These are phyloP conservation scores for Diaporthe destruens DNA, from an alignment of 2,329 filamentous ascomycete genomes.

Conservation along the genomic window DNA sequence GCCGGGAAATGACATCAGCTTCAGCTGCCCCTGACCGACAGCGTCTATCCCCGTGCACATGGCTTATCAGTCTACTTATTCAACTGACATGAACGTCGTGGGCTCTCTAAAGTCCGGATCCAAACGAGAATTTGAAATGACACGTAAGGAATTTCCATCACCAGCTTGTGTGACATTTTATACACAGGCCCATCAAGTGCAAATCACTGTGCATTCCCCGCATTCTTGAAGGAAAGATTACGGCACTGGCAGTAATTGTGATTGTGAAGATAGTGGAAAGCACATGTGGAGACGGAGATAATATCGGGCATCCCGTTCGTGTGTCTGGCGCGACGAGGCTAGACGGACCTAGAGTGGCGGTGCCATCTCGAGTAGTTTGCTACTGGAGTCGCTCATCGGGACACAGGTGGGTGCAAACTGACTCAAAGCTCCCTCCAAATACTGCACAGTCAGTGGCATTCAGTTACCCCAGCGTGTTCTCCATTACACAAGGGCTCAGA, in stretches of 20 bases:
- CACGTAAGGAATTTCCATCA: too few species aligned
- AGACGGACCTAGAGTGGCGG: neutral
- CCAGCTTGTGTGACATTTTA: neutral
- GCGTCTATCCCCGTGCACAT: too few species aligned
- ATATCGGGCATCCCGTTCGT: neutral
- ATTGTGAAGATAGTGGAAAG: neutral
- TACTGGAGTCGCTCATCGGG: neutral
- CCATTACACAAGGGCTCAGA: neutral
- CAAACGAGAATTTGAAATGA: neutral
- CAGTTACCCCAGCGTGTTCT: neutral
- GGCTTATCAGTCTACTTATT: too few species aligned
- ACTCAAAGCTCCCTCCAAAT: too few species aligned
- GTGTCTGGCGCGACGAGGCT: neutral
- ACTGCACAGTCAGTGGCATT: neutral
- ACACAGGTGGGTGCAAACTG: neutral
- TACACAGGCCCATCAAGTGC: too few species aligned
- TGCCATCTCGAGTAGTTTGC: neutral
- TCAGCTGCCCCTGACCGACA: constrained; percentile 1
- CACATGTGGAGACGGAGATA: neutral
- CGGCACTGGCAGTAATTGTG: too few species aligned
- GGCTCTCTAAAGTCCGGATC: too few species aligned
- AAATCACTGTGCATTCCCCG: neutral
- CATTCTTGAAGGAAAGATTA: neutral
- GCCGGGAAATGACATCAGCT: constrained; percentile 31
- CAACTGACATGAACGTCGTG: too few species aligned